These are phyloP conservation scores for Aspergillus sp. DNA, from an alignment of 2,329 filamentous ascomycete genomes.

Conservation along the genomic window DNA sequence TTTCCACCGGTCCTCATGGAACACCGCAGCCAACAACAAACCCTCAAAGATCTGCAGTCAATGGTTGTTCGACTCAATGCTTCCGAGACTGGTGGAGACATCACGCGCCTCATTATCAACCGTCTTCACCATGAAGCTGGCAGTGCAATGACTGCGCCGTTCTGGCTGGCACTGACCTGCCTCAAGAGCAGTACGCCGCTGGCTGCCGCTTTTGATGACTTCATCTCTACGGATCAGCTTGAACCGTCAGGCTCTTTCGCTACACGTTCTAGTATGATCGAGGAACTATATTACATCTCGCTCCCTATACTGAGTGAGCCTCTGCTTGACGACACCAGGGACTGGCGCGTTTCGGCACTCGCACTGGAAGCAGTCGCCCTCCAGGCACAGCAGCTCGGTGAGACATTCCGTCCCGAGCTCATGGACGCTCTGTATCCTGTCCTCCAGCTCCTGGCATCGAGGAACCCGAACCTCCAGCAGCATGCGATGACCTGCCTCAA, in stretches of 20 bases:
- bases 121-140: constrained; percentile 58
- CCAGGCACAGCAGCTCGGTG: constrained; percentile 64
- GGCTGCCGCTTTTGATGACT: constrained; percentile 60
- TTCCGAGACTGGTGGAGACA: constrained; percentile 42
- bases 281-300: constrained; percentile 45
- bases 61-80: constrained; percentile 56
- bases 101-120: constrained; percentile 65
- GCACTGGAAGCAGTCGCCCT: constrained; percentile 78
- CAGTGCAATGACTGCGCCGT: constrained; percentile 63
- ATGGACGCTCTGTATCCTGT: constrained; percentile 90
- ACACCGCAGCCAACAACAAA: constrained; percentile 64
- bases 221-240: constrained; percentile 56
- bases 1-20: constrained; percentile 64
- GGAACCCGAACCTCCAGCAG: constrained; percentile 63
- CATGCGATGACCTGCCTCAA: constrained; percentile 85
- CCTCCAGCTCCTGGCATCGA: constrained; percentile 80
- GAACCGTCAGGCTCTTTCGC: constrained; percentile 25
- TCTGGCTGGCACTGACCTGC: constrained; percentile 77
- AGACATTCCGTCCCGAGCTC: constrained; percentile 75
- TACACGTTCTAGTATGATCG: constrained; percentile 36
- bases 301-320: constrained; percentile 39
- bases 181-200: constrained; percentile 57
- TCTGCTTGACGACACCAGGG: constrained; percentile 39
- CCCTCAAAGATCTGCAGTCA: constrained; percentile 59
- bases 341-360: constrained; percentile 75